Percentiles rank a stretch among this genome's conserved stretches.
Evolutionary conservation across 2,329 filamentous ascomycete species (phyloP).

Genomic region (Stagonosporopsis vannaccii): DNA sequence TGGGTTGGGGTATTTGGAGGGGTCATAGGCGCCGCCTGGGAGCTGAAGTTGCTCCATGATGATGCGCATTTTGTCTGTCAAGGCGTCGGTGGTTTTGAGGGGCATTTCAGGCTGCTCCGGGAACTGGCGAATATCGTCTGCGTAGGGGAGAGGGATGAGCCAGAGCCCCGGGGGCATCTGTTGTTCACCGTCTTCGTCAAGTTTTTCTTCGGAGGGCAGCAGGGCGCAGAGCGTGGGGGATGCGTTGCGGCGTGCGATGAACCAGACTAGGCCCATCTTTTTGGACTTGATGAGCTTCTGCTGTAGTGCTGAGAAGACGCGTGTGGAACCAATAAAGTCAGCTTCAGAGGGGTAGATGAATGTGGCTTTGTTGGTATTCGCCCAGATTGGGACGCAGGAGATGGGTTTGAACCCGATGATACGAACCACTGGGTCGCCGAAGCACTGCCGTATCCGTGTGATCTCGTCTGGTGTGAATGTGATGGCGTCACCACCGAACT

Average conservation of each 20-base stretch:
- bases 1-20: conserved; percentile 88
- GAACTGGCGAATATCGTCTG: conserved; percentile 82
- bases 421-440: conserved; percentile 82
- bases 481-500: conserved; percentile 90
- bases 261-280: conserved; percentile 90
- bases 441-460: conserved; percentile 72
- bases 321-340: conserved; percentile 86
- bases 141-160: conserved; percentile 86
- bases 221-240: conserved; percentile 82
- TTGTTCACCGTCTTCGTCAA: conserved; percentile 70
- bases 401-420: conserved; percentile 94
- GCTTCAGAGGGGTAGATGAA: conserved; percentile 96
- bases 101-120: conserved; percentile 66
- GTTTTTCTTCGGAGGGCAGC: conserved; percentile 73
- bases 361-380: conserved; percentile 81
- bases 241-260: conserved; percentile 80
- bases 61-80: conserved; percentile 82
- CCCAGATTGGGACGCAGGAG: conserved; percentile 78
- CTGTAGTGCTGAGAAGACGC: conserved; percentile 90
- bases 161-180: conserved; percentile 84
- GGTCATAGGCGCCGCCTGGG: conserved; percentile 84
- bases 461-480: conserved; percentile 87
- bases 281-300: conserved; percentile 81
- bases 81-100: conserved; percentile 63
- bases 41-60: conserved; percentile 88